phyloP scores from a whole-genome alignment of 805 yeast genomes.

The Myxozyma monticola region DNA sequence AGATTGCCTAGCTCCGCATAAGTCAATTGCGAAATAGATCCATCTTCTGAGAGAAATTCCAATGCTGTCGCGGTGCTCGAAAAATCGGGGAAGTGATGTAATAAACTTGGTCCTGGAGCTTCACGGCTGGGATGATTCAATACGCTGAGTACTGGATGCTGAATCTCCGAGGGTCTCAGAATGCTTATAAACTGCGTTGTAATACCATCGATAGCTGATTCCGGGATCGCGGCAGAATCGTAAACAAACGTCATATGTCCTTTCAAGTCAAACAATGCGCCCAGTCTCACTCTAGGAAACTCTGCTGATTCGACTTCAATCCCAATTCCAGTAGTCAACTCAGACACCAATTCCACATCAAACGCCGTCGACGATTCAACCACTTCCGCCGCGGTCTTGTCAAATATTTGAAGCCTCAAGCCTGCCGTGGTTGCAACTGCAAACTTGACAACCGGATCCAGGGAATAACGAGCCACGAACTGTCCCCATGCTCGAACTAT shows the following conservation, averaged over 20 bases:
- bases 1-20: constrained; percentile 14
- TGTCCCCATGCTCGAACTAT: constrained; percentile 8
- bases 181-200: neutral
- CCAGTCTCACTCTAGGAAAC: neutral
- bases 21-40: neutral
- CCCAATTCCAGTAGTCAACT: neutral
- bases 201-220: constrained; percentile 1
- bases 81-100: constrained; percentile 12
- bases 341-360: no score
- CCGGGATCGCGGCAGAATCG: constrained; percentile 2
- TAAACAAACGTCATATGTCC: neutral
- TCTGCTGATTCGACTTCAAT: neutral
- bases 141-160: neutral
- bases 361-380: no score
- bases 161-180: no score
- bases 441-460: no score
- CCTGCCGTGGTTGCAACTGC: no score
- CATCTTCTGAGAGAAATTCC: constrained; percentile 13
- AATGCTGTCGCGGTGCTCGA: constrained; percentile 5
- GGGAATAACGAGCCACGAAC: constrained; percentile 2
- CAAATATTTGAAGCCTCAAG: no score
- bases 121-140: constrained; percentile 8
- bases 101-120: constrained; percentile 11
- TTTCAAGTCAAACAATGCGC: neutral
- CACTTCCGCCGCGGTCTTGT: no score